Base-by-base conservation (phyloP, 1,139 yeast species). In the Pneumocystis canis region DNA sequence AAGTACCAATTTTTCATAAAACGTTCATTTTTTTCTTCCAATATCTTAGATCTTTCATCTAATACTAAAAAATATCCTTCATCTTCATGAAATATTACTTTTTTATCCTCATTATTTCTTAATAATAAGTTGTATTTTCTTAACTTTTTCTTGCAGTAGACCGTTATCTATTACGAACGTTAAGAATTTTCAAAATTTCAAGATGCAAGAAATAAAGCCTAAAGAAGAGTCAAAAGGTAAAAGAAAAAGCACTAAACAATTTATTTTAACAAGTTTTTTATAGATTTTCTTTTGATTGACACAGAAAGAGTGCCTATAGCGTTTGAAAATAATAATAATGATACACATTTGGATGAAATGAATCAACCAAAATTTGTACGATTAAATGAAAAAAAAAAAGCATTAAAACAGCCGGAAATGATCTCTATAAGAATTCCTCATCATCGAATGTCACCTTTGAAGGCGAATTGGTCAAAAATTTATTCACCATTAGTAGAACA, bases 401-500 rank as follows among this genome's bases (percentile, higher is more conserved):
- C 79, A 76, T 82, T 81, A 67, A 94, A 89, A 47, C 88, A 88
- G 74, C 78, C 84, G 65, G 97, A 89, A 73, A 80, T 85, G 65
- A 82, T 97, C 76, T 89, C 89, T 72, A 87, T 94, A 16, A 82
- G 95, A 7, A 94, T 92, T 41, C 98, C 98, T 53, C 97, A 97
- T 39, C 97, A 92, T 73, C 82, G 98, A 78, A 85, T 92, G 89
- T 81, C 95, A 0, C 97, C 98, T 16, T 80, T 92, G 70, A 87
- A 89, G 74, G 82, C 82, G 68, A 80, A 84, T 61, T 92, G 99
- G 99, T 80, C 88, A 62, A 92, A 92, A 74, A 85, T 92, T 64
- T 94, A 92, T 73, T 96, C 95, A 47, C 97, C 98, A 6, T 79
- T 92, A 68, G 97, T 92, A 41, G 97, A 92, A 66, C 96, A 89